Evolutionary conservation across 768 basidiomycete species (phyloP), one percentile per base, ranked within the genome.

Genomic region (Hericium rajendrae): DNA sequence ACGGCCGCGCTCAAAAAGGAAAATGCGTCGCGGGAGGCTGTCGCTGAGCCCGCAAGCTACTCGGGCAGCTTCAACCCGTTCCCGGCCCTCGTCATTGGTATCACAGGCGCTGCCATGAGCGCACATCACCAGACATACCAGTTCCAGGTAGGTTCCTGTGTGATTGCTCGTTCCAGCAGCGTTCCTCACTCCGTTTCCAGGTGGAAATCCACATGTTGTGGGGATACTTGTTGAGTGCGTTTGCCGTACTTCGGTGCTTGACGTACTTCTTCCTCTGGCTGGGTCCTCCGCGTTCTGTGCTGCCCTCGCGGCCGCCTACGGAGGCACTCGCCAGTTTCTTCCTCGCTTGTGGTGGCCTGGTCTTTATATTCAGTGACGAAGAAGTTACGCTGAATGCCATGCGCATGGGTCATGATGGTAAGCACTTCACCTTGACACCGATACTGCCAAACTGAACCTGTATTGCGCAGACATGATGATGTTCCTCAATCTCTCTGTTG

Each of bases 191-290:
- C 18, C 2, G 11, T 13, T 28, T 16, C 24, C 60, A 89, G 80
- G 92, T 97, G 41, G 84, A 93, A 68, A 88, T 97, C 53, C 95
- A 98, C 70, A 69, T 78, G 37, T 76, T 97, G 3, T 98, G 95
- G 95, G 95, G 95, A 50, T 84, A 83, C 71, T 76, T 94, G 22
- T 82, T 98, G 13, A 77, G 86, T 55, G 86, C 74, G 4, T 93
- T 88, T 68, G 80, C 89, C 5, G 75, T 89, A 8, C 73, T 94
- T 59, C 81, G 95, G 53, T 90, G 86, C 67, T 64, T 94, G 40
- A 97, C 94, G 1, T 98, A 97, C 69, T 91, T 94, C 73, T 93
- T 97, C 81, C 77, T 95, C 41, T 97, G 89, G 89, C 76, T 94
- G 48, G 76, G 78, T 28, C 94, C 94, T 12, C 88, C 91, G 6